phyloP scores from a whole-genome alignment of 495 filamentous ascomycete genomes.

The Neurospora intermedia region DNA sequence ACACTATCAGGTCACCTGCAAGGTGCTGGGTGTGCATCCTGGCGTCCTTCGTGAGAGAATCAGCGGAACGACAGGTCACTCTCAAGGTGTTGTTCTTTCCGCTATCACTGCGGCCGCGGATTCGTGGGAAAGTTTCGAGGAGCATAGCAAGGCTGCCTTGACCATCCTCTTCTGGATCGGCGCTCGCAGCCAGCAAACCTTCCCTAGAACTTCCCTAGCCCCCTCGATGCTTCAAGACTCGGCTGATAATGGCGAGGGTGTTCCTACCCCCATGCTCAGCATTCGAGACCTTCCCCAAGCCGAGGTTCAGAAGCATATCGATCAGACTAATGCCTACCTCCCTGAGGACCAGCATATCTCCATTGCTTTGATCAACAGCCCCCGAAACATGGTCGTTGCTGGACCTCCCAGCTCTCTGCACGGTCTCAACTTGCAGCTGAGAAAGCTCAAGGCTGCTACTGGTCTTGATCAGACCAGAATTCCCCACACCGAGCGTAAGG shows the following conservation, averaged over 20 bases:
- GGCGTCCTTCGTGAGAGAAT: conserved; percentile 74
- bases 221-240: conserved; percentile 90
- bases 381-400: conserved; percentile 92
- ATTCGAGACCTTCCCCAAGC: conserved; percentile 80
- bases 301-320: conserved; percentile 86
- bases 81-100: conserved; percentile 88
- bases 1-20: conserved; percentile 88
- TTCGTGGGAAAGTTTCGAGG: conserved; percentile 81
- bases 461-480: conserved; percentile 92
- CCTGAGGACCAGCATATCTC: conserved; percentile 85
- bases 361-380: conserved; percentile 93
- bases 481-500: conserved; percentile 88
- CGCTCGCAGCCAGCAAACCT: conserved; percentile 94
- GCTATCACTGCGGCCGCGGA: conserved; percentile 82
- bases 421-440: conserved; percentile 83
- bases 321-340: conserved; percentile 91
- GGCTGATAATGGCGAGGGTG: conserved; percentile 83
- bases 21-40: conserved; percentile 74
- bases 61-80: conserved; percentile 88
- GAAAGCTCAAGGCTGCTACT: conserved; percentile 94
- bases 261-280: conserved; percentile 93
- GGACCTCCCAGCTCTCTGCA: conserved; percentile 93
- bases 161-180: conserved; percentile 99
- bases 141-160: conserved; percentile 63
- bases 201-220: conserved; percentile 87